phyloP scores from a whole-genome alignment of 75 land plant species.

The Sequoia sempervirens region DNA sequence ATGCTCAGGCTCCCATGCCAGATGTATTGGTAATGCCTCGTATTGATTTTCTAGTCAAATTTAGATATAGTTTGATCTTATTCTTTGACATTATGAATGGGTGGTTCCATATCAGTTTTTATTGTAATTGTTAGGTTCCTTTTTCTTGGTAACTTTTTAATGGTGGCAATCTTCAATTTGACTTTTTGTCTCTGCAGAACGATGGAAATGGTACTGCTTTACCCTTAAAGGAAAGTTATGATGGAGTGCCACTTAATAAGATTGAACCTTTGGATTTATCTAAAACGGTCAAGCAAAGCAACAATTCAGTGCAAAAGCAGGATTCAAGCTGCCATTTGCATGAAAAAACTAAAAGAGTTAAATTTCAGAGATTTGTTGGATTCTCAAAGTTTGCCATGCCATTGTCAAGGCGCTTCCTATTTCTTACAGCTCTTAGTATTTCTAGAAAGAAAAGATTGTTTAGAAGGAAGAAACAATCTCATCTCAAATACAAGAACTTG shows the following conservation, averaged over 20 bases:
- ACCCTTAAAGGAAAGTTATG: neutral
- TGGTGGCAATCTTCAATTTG: neutral
- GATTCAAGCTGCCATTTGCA: neutral
- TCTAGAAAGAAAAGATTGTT: neutral
- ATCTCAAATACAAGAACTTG: neutral
- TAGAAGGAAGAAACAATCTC: conserved; percentile 3
- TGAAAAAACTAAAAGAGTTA: neutral
- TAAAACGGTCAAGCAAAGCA: neutral
- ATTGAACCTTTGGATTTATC: neutral
- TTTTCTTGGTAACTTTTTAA: neutral
- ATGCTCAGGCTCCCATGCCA: neutral
- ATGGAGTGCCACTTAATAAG: neutral
- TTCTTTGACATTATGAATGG: neutral
- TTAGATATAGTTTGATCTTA: neutral
- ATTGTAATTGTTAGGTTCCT: neutral
- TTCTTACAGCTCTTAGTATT: neutral
- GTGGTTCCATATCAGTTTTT: neutral
- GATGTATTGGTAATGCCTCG: neutral
- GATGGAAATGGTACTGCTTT: neutral
- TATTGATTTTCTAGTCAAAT: neutral
- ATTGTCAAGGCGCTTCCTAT: neutral
- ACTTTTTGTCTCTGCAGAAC: neutral
- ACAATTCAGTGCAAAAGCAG: neutral
- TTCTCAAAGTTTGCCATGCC: neutral
- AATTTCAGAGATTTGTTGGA: neutral